Evolutionary conservation across 495 filamentous ascomycete species (phyloP), one percentile per base, ranked within the genome.

Genomic region (Talaromyces adpressus): DNA sequence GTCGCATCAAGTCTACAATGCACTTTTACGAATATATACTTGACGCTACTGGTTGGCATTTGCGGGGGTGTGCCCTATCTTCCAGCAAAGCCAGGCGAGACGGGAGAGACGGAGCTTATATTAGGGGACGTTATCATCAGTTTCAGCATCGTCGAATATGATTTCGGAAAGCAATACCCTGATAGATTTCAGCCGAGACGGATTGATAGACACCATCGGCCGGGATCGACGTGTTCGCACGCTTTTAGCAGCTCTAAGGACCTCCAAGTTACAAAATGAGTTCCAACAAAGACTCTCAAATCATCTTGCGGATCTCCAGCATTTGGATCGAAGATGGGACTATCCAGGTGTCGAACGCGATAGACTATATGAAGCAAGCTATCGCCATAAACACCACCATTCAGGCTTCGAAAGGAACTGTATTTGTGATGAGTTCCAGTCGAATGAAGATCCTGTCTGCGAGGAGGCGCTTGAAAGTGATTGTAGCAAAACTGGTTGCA

Each of bases 71-170:
- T 70, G 14, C 67, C 70, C 6, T 62, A 27, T 39, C 7, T 12
- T 32, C 25, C 22, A 18, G 30, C 27, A 18, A 30, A 45, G 22
- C 1, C 27, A 49, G 29, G 27, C 27, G 29, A 30, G 29, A 30
- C 62, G 3, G 41, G 41, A 4, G 16, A n/a, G 14, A 45, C 41
- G 16, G 65, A 70, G 34, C 32, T 73, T 9, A 45, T 75, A 20
- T 67, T 79, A 4, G 76, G 77, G n/a, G 75, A 80, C 61, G 72
- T 78, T 0, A 67, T 79, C n/a, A 70, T 80, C 39, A 76, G 74
- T 65, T 71, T 63, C 0, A 63, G 58, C 25, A 54, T 75, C 2
- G 58, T 76, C 4, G 67, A 78, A 52, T 73, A 72, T 63, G 70
- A 73, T 39, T 67, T 72, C 54, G 75, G 75, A 11, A 65, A 67